Evolutionary conservation across 2,329 filamentous ascomycete genomes (phyloP), one percentile per base, ranked within the genome.

Genomic region (Paecilomyces sp.): DNA sequence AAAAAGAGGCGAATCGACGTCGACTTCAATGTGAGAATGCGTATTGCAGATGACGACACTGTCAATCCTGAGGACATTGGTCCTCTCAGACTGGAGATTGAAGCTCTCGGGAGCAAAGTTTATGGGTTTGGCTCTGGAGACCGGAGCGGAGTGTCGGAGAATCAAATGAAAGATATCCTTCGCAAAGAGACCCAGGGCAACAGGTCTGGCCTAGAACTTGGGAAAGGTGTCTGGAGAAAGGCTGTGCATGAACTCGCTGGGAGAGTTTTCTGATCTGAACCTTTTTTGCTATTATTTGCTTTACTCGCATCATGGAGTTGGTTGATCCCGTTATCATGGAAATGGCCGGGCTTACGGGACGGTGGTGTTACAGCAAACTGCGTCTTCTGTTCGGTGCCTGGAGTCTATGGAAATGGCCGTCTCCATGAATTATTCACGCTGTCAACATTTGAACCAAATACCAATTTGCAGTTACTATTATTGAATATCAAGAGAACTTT

Each of bases 181-280:
- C 61, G 60, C 18, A 69, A 71, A 56, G 67, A 68, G 15, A 57
- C 18, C 12, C 25, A 28, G 58, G 58, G 54, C 22, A 57, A 54
- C 2, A 63, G 64, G 30, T 59, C 64, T 2, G 64, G 61, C 22
- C 13, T 64, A 3, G 62, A 67, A 53, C 66, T 77, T 53, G 75
- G 75, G 13, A 68, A 68, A 50, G 75, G 75, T 1, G 60, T 75
- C 51, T 78, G 75, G 75, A 71, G 72, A 31, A 71, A 70, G 61
- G 75, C 75, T 6, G 73, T 77, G 31, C 69, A 67, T 47, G 67
- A 63, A 54, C 69, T 77, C 60, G 72, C 69, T 7, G 68, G 67
- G 31, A 72, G 66, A 57, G 71, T 72, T 13, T 77, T 76, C 62
- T 53, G 51, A 53, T 13, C 11, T 22, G n/a, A 7, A 18, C n/a